phyloP scores from a whole-genome alignment of 441 rosid genomes.

The Viola pubescens region DNA sequence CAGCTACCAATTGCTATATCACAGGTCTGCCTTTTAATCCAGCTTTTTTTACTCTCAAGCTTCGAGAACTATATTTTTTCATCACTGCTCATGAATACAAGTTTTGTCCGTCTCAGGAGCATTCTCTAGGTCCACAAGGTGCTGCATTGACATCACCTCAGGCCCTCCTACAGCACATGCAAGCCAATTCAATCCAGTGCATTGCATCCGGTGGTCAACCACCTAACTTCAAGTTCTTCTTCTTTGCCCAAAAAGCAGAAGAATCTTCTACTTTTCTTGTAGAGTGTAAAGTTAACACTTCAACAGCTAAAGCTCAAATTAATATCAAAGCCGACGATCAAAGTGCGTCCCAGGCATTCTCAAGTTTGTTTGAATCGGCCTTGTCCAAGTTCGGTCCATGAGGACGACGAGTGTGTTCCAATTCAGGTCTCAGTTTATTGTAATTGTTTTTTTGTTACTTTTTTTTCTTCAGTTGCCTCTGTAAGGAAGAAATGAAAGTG shows the following conservation, averaged over 20 bases:
- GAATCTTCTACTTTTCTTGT: slow-evolving; percentile 57
- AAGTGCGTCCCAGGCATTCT: slow-evolving; percentile 55
- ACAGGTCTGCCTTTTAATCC: slow-evolving; percentile 38
- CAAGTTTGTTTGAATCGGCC: slow-evolving; percentile 51
- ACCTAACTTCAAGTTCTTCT: slow-evolving; percentile 88
- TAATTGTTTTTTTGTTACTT: not conserved
- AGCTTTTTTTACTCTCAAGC: not conserved
- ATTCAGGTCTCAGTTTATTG: not conserved
- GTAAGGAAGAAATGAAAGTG: not conserved
- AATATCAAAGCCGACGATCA: slow-evolving; percentile 87
- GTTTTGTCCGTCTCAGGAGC: slow-evolving; percentile 44
- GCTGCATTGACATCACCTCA: slow-evolving; percentile 66
- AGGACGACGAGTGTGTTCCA: slow-evolving; percentile 18
- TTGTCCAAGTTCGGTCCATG: slow-evolving; percentile 55
- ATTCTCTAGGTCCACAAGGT: slow-evolving; percentile 58
- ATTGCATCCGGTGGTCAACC: slow-evolving; percentile 94
- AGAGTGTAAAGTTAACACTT: slow-evolving; percentile 79
- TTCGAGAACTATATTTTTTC: not conserved
- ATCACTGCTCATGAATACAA: not conserved
- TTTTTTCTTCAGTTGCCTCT: not conserved
- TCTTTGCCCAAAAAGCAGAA: slow-evolving; percentile 82
- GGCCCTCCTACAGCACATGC: slow-evolving; percentile 81
- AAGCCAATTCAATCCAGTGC: slow-evolving; percentile 75
- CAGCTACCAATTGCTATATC: slow-evolving; percentile 62
- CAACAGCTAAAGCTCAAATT: slow-evolving; percentile 71